These are phyloP conservation scores for Citrus maxima DNA, from an alignment of 345 rosid genomes.

Conservation along the genomic window DNA sequence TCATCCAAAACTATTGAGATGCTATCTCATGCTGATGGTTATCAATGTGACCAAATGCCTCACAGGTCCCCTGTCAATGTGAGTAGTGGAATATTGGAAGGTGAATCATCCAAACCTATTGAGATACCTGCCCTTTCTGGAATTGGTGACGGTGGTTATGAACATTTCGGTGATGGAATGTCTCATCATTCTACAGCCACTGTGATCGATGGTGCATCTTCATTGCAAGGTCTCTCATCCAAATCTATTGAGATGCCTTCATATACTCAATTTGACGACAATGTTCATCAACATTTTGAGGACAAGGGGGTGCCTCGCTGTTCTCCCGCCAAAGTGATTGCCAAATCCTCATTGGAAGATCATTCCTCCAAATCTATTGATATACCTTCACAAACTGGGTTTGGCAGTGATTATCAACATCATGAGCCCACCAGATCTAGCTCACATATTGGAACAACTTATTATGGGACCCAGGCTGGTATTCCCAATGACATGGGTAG, in stretches of 20 bases:
- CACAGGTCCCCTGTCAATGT: slow-evolving; percentile 8
- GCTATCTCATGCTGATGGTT: neutral
- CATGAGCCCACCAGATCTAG: neutral
- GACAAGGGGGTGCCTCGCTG: slow-evolving; percentile 10
- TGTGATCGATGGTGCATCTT: slow-evolving; percentile 21
- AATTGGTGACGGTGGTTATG: neutral
- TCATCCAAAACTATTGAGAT: slow-evolving; percentile 4
- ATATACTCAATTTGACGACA: neutral
- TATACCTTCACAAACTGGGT: neutral
- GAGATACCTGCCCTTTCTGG: neutral
- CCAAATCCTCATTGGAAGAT: slow-evolving; percentile 28
- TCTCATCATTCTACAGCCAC: slow-evolving; percentile 14
- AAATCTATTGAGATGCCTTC: slow-evolving; percentile 1
- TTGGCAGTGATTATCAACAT: slow-evolving; percentile 1
- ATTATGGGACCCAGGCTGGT: slow-evolving; percentile 23
- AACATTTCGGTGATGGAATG: neutral
- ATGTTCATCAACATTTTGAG: slow-evolving; percentile 5
- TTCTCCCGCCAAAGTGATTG: slow-evolving; percentile 14
- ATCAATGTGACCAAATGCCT: slow-evolving; percentile 7
- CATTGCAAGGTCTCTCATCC: slow-evolving; percentile 13
- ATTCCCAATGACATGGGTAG: slow-evolving; percentile 33
- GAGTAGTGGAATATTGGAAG: slow-evolving; percentile 20
- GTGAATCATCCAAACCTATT: slow-evolving; percentile 2
- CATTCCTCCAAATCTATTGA: slow-evolving; percentile 11
- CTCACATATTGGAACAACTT: slow-evolving; percentile 28